These are phyloP conservation scores for Chaetoceros muelleri DNA, from an alignment of 108 stramenopile genomes.

Conservation along the genomic window DNA sequence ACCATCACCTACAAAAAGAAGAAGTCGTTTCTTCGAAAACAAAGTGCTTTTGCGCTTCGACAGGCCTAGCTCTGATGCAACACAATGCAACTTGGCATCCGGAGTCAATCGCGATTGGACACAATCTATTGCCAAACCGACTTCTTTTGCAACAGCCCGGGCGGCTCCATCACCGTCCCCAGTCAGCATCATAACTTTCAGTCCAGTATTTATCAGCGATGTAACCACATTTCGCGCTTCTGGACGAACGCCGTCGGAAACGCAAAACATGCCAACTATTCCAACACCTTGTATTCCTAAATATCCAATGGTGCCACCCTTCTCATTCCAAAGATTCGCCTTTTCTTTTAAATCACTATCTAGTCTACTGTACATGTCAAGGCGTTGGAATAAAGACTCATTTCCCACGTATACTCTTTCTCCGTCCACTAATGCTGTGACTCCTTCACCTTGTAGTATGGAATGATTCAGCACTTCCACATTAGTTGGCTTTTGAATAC, in stretches of 20 bases:
- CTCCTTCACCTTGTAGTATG: conserved; percentile 78
- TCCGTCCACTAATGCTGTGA: conserved; percentile 46
- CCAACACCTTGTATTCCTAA: conserved; percentile 58
- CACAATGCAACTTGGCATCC: conserved; percentile 71
- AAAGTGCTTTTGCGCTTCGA: conserved; percentile 4
- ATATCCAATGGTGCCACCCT: conserved; percentile 78
- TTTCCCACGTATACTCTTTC: conserved; percentile 68
- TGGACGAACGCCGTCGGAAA: conserved; percentile 57
- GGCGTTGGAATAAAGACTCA: conserved; percentile 47
- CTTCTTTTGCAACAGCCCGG: conserved; percentile 60
- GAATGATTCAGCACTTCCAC: conserved; percentile 38
- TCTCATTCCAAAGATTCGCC: conserved; percentile 36
- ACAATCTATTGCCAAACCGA: conserved; percentile 45
- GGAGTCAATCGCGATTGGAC: conserved; percentile 63
- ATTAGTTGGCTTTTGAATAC: conserved; percentile 24
- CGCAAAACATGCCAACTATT: conserved; percentile 70
- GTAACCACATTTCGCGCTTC: conserved; percentile 54
- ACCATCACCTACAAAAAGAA: conserved; percentile 82
- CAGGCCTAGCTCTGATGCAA: conserved; percentile 12
- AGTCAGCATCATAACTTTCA: conserved; percentile 93
- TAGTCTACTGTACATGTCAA: conserved; percentile 42
- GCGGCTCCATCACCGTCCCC: conserved; percentile 94
- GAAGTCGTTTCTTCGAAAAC: conserved; percentile 6
- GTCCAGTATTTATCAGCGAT: conserved; percentile 31
- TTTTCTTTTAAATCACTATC: conserved; percentile 10